Conservation (phyloP, 1,139 yeast genomes). For the Hyphopichia buzzinii region DNA sequence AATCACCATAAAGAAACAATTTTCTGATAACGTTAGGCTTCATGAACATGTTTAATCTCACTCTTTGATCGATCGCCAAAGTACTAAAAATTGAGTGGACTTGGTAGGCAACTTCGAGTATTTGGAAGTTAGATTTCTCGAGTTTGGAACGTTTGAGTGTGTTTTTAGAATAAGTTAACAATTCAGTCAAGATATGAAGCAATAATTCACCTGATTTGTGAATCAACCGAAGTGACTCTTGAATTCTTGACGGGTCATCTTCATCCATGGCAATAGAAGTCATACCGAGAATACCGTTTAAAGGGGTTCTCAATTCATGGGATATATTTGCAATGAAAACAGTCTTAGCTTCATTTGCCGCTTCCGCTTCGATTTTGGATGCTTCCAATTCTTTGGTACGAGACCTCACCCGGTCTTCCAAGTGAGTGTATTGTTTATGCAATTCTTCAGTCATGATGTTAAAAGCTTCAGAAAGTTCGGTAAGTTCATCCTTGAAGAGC, state of each 20-base stretch:
- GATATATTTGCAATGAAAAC: constrained; percentile 94
- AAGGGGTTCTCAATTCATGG: constrained; percentile 91
- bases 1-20: constrained; percentile 76
- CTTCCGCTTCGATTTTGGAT: constrained; percentile 85
- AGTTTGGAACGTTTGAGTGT: constrained; percentile 84
- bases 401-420: constrained; percentile 86
- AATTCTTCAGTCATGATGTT: constrained; percentile 89
- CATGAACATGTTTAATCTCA: constrained; percentile 54
- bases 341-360: constrained; percentile 92
- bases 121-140: constrained; percentile 74
- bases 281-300: constrained; percentile 95
- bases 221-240: constrained; percentile 67
- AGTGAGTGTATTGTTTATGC: constrained; percentile 74
- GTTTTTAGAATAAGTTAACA: constrained; percentile 84
- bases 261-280: constrained; percentile 92
- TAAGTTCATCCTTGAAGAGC: constrained; percentile 77
- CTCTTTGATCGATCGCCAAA: constrained; percentile 76
- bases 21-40: constrained; percentile 61
- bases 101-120: constrained; percentile 77
- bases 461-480: constrained; percentile 84
- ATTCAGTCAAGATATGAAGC: constrained; percentile 82
- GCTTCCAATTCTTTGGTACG: constrained; percentile 88
- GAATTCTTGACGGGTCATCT: constrained; percentile 60
- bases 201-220: constrained; percentile 86
- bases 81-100: constrained; percentile 85